These are phyloP conservation scores for Colletotrichum sp. DNA, from an alignment of 2,329 filamentous ascomycete genomes.

Conservation along the genomic window DNA sequence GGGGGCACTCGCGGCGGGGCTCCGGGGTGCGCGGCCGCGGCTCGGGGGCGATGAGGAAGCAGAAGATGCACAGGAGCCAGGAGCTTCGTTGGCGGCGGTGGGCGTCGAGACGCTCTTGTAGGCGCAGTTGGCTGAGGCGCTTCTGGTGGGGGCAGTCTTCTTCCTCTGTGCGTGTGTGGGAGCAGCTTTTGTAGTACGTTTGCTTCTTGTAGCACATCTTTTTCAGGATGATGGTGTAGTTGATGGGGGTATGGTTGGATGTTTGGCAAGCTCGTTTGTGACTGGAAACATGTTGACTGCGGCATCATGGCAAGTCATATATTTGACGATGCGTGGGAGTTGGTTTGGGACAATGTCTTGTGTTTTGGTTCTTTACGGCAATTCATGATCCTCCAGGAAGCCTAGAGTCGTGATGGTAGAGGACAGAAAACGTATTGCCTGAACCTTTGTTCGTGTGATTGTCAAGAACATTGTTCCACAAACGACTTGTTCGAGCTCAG, in stretches of 20 bases:
- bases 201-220: slow-evolving; percentile 13
- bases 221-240: neutral
- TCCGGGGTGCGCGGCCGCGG: neutral
- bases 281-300: neutral
- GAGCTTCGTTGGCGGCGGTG: neutral
- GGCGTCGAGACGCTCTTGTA: neutral
- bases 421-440: neutral
- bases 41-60: neutral
- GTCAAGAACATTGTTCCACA: neutral
- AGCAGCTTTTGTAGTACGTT: neutral
- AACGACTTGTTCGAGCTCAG: neutral
- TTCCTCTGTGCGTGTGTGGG: neutral
- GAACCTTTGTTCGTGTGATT: neutral
- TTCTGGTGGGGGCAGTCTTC: neutral
- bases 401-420: neutral
- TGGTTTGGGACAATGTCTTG: neutral
- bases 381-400: neutral
- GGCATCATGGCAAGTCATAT: neutral
- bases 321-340: neutral
- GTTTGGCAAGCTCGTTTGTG: neutral
- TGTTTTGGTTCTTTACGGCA: neutral
- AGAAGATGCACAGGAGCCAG: slow-evolving; percentile 1
- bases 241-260: neutral
- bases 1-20: neutral
- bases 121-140: neutral